Conservation (phyloP, 2,329 filamentous ascomycete genomes). For the Clarireedia paspali region DNA sequence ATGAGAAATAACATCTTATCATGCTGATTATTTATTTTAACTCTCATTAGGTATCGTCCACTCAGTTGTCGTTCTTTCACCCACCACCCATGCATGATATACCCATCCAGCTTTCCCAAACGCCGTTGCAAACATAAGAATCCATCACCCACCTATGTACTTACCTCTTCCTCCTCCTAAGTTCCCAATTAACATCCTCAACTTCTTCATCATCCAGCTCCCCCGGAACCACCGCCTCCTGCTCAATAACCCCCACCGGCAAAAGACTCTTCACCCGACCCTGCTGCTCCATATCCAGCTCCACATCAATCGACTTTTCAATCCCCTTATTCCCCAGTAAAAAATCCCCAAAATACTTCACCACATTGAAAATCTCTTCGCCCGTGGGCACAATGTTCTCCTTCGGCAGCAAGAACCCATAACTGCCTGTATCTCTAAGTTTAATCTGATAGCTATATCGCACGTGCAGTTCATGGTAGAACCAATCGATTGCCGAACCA, state of each 20-base stretch:
- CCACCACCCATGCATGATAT: not conserved
- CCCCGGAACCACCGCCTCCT: not conserved
- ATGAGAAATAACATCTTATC: too few relatives aligned
- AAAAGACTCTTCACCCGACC: not conserved
- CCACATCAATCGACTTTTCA: constrained; percentile 32
- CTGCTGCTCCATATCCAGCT: constrained; percentile 15
- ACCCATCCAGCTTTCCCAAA: not conserved
- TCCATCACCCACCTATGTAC: not conserved
- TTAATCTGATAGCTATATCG: constrained; percentile 92
- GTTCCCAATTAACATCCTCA: constrained; percentile 22
- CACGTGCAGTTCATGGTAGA: constrained; percentile 79
- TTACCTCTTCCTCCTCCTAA: constrained; percentile 17
- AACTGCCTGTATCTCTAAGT: constrained; percentile 84
- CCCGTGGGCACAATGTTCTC: constrained; percentile 85
- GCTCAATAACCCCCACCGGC: not conserved
- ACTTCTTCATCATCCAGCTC: constrained; percentile 12
- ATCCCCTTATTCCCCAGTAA: constrained; percentile 63
- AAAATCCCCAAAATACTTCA: constrained; percentile 79
- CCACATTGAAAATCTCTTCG: constrained; percentile 75
- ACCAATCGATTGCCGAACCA: constrained; percentile 88
- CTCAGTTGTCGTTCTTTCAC: too few relatives aligned
- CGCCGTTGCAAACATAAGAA: not conserved
- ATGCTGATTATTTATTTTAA: too few relatives aligned
- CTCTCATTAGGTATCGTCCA: too few relatives aligned
- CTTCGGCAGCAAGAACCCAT: constrained; percentile 83